Evolutionary conservation across 495 filamentous ascomycete species (phyloP).

Genomic region (Talaromyces thailandensis): DNA sequence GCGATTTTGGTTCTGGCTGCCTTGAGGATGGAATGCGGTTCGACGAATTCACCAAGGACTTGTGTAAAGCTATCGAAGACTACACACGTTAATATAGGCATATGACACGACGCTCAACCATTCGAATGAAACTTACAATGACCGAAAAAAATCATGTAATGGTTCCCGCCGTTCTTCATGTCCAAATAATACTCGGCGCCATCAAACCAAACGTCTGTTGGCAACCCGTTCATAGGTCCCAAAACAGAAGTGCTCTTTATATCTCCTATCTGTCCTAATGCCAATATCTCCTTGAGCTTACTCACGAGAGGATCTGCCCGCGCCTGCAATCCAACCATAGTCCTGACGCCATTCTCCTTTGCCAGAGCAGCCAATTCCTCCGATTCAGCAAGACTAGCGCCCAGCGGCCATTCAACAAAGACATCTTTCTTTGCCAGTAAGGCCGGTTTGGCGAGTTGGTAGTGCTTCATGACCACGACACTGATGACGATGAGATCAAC

Average conservation of each 20-base stretch:
- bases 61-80: background rate
- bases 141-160: conserved; percentile 41
- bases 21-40: background rate
- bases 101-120: background rate
- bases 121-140: conserved; percentile 28
- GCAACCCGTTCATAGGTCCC: conserved; percentile 20
- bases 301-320: conserved; percentile 30
- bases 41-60: background rate
- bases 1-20: background rate
- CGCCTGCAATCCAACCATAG: conserved; percentile 27
- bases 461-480: conserved; percentile 31
- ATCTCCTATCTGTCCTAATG: conserved; percentile 39
- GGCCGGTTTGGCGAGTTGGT: conserved; percentile 26
- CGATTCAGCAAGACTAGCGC: conserved; percentile 13
- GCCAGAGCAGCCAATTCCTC: conserved; percentile 32
- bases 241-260: conserved; percentile 43
- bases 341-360: conserved; percentile 26
- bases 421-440: conserved; percentile 44
- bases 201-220: conserved; percentile 19
- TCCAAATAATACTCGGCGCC: conserved; percentile 34
- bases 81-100: background rate
- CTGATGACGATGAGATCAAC: conserved; percentile 45
- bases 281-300: conserved; percentile 37
- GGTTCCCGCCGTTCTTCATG: conserved; percentile 41
- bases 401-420: conserved; percentile 49